These are phyloP conservation scores for Hypoxylon trugodes DNA, from an alignment of 495 filamentous ascomycete species.

Conservation along the genomic window DNA sequence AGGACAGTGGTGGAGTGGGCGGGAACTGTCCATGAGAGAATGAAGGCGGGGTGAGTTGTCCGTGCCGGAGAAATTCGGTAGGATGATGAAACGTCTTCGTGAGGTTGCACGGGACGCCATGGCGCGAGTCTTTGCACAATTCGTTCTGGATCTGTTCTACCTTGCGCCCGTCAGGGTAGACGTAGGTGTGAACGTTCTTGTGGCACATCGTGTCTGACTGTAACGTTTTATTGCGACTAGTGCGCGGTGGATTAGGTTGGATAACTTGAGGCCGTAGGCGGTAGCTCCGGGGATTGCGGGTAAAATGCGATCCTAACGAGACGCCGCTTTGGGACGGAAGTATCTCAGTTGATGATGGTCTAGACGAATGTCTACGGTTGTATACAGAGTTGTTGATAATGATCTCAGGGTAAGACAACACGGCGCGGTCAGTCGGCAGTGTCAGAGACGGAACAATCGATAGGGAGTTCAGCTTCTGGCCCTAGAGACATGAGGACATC, in stretches of 20 bases:
- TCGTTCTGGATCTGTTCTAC: constrained; percentile 30
- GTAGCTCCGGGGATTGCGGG: constrained; percentile 21
- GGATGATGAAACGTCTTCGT: constrained; percentile 36
- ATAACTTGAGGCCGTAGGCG: constrained; percentile 29
- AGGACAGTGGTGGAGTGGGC: constrained; percentile 49
- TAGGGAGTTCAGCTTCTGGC: constrained; percentile 43
- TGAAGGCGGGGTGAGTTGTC: constrained; percentile 37
- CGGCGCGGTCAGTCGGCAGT: constrained; percentile 52
- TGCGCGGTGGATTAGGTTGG: constrained; percentile 40
- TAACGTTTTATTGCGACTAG: constrained; percentile 36
- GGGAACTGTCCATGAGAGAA: constrained; percentile 40
- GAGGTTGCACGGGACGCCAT: constrained; percentile 29
- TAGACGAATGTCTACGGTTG: constrained; percentile 30
- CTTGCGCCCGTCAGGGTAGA: constrained; percentile 38
- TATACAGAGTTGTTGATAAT: constrained; percentile 45
- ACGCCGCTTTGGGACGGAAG: constrained; percentile 12
- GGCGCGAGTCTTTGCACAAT: constrained; percentile 33
- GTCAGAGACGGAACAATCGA: constrained; percentile 50
- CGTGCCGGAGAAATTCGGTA: constrained; percentile 16
- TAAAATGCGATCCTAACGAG: constrained; percentile 24
- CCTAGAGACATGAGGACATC: constrained; percentile 57
- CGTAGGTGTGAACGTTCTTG: constrained; percentile 46
- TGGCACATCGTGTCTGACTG: constrained; percentile 53
- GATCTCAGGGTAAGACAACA: constrained; percentile 38
- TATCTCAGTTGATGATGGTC: constrained; percentile 30